Conservation (phyloP, 2,329 filamentous ascomycete species). For the Fusarium graminum region DNA sequence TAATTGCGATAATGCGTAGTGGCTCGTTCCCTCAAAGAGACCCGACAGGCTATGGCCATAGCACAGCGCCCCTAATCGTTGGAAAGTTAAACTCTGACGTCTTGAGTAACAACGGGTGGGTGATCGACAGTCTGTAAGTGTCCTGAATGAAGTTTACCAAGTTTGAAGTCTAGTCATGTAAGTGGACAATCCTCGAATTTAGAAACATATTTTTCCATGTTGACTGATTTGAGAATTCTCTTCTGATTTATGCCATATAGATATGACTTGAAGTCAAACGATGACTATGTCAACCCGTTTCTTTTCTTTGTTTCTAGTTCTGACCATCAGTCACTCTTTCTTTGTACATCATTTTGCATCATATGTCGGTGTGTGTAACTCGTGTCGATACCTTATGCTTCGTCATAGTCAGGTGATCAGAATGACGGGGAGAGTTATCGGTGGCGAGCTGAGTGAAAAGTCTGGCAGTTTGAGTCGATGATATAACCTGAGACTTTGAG, state of each 20-base stretch:
- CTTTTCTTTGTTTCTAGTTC: background rate
- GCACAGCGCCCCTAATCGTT: conserved; percentile 1
- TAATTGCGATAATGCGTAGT: background rate
- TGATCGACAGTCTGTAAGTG: conserved; percentile 29
- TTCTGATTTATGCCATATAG: background rate
- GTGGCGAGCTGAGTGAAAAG: background rate
- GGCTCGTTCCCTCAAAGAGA: background rate
- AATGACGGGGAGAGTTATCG: background rate
- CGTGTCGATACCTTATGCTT: conserved; percentile 8
- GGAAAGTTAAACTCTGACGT: conserved; percentile 19
- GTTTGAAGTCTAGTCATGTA: too few species aligned
- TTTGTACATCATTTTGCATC: conserved; percentile 29
- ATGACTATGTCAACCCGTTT: background rate
- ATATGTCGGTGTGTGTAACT: conserved; percentile 2
- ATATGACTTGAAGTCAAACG: background rate
- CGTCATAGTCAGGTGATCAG: conserved; percentile 31
- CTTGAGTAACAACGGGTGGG: conserved; percentile 14
- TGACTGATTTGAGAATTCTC: too few species aligned
- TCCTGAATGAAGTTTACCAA: background rate
- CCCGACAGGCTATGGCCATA: background rate
- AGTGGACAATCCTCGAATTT: background rate
- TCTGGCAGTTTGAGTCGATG: background rate
- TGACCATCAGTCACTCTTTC: conserved; percentile 3
- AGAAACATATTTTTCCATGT: too few species aligned
- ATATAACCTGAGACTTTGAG: too few species aligned